Conservation (phyloP, 164 flowering plant genomes). For the Vitis labrusca region DNA sequence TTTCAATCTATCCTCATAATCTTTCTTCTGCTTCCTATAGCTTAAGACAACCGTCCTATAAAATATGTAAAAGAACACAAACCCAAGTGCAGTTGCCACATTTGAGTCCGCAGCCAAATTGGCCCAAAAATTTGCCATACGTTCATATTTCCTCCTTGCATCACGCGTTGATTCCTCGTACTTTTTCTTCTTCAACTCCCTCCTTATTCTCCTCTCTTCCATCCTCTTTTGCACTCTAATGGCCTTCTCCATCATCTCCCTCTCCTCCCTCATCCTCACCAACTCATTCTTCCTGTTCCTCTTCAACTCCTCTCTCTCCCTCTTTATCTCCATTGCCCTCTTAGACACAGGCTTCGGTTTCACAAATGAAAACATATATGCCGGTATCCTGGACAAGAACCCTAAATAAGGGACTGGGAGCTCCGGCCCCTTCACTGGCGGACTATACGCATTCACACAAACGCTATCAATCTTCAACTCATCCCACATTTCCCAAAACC, state of each 20-base stretch:
- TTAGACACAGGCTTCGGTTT: slow-evolving; percentile 66
- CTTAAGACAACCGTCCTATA: slow-evolving; percentile 68
- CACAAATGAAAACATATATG: slow-evolving; percentile 25
- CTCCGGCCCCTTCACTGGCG: slow-evolving; percentile 72
- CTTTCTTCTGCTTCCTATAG: slow-evolving; percentile 75
- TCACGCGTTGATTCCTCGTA: slow-evolving; percentile 41
- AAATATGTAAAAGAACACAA: slow-evolving; percentile 68
- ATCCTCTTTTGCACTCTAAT: slow-evolving; percentile 48
- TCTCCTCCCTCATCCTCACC: slow-evolving; percentile 46
- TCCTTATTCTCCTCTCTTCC: slow-evolving; percentile 54
- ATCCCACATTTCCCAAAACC: slow-evolving; percentile 82
- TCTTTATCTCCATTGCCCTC: slow-evolving; percentile 64
- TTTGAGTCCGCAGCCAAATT: slow-evolving; percentile 51
- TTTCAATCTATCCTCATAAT: slow-evolving; percentile 89
- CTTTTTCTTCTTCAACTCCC: slow-evolving; percentile 44
- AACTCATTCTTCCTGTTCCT: slow-evolving; percentile 39
- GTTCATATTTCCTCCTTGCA: slow-evolving; percentile 34
- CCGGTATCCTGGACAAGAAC: slow-evolving; percentile 45
- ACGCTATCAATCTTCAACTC: slow-evolving; percentile 43
- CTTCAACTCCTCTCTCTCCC: slow-evolving; percentile 52
- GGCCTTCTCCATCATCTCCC: slow-evolving; percentile 62
- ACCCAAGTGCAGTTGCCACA: slow-evolving; percentile 58
- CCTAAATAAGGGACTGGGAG: slow-evolving; percentile 68
- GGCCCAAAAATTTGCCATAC: slow-evolving; percentile 54
- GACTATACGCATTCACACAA: slow-evolving; percentile 83